Evolutionary conservation across 768 basidiomycete species (phyloP).

Genomic region (Mycena indigotica): DNA sequence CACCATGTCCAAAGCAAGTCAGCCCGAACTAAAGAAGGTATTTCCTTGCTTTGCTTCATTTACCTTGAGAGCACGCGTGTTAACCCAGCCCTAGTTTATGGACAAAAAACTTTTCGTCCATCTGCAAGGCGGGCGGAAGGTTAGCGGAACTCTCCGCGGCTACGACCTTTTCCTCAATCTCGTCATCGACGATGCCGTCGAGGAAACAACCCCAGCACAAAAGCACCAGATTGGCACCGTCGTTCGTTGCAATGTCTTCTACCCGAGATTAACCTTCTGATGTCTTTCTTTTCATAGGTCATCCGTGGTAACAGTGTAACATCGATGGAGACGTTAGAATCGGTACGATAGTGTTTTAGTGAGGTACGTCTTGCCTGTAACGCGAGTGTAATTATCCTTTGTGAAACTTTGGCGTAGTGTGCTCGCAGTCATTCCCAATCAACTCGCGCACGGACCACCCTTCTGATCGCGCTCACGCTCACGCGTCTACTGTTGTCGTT

Average conservation of each 20-base stretch:
- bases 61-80: too few relatives aligned
- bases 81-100: slow-evolving; percentile 86
- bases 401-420: too few relatives aligned
- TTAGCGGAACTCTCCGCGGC: slow-evolving; percentile 91
- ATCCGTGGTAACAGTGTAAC: slow-evolving; percentile 25
- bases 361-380: background rate
- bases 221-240: slow-evolving; percentile 91
- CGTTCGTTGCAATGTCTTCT: slow-evolving; percentile 52
- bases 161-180: slow-evolving; percentile 99
- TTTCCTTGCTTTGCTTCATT: slow-evolving; percentile 1
- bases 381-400: background rate
- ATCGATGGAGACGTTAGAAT: slow-evolving; percentile 23
- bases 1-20: slow-evolving; percentile 88
- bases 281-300: slow-evolving; percentile 11
- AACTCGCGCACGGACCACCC: background rate
- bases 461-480: background rate
- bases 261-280: background rate
- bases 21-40: slow-evolving; percentile 99
- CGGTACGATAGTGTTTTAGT: slow-evolving; percentile 14
- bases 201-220: slow-evolving; percentile 88
- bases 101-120: slow-evolving; percentile 96
- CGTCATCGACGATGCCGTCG: slow-evolving; percentile 92
- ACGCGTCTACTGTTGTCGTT: background rate
- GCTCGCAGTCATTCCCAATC: background rate
- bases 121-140: slow-evolving; percentile 92